Evolutionary conservation across 805 yeast genomes (phyloP).

Genomic region (Zygoascus tannicola): DNA sequence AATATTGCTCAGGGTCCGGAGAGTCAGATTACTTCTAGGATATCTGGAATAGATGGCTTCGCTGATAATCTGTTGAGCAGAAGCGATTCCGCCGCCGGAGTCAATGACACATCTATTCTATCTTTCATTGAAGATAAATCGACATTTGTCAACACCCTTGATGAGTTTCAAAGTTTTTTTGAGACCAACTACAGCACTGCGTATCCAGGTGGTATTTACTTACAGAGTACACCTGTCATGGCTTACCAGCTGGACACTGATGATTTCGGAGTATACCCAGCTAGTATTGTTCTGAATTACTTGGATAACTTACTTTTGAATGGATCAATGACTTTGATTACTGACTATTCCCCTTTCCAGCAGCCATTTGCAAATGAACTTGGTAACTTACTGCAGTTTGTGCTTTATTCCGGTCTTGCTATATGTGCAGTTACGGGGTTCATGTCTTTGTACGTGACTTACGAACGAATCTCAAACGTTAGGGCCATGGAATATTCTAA

Average conservation of each 20-base stretch:
- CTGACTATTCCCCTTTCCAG: conserved; percentile 28
- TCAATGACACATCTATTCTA: conserved; percentile 3
- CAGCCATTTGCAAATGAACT: conserved; percentile 25
- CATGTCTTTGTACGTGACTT: conserved; percentile 28
- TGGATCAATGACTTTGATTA: conserved; percentile 20
- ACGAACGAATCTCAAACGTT: conserved; percentile 27
- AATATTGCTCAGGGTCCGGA: conserved; percentile 15
- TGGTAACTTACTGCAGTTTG: conserved; percentile 29
- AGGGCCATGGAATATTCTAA: conserved; percentile 33
- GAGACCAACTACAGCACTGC: conserved; percentile 18
- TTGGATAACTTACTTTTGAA: conserved; percentile 24
- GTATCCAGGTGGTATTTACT: conserved; percentile 28
- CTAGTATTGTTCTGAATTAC: conserved; percentile 22
- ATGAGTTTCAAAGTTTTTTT: conserved; percentile 18
- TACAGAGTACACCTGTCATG: conserved; percentile 19
- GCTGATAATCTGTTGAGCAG: conserved; percentile 5
- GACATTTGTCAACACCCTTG: conserved; percentile 14
- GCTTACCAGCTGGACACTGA: conserved; percentile 23
- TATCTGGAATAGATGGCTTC: conserved; percentile 11
- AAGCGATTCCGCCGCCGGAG: background rate
- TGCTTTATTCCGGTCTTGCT: conserved; percentile 28
- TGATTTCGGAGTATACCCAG: conserved; percentile 18
- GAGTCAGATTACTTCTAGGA: background rate
- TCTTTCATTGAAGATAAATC: conserved; percentile 5
- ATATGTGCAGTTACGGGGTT: conserved; percentile 31